Evolutionary conservation across 257 asterid genomes (phyloP), one percentile per base, ranked within the genome.

Genomic region (Solanum piurae): DNA sequence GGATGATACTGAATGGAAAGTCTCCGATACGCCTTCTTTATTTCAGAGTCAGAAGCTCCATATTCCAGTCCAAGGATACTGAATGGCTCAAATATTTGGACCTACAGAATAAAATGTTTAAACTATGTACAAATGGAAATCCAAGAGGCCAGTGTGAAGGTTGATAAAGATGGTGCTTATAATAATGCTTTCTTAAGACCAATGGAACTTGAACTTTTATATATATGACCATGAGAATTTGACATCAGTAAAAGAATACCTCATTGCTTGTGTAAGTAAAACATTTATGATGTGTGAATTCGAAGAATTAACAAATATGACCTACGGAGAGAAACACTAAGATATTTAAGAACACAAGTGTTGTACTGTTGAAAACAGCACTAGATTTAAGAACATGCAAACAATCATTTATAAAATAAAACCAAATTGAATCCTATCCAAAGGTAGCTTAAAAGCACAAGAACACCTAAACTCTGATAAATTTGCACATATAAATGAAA

Each of bases 1-100:
- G 99, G 99, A 89, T 97, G 99, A 94, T 95, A 97, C 80, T 94
- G 93, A 91, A 97, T 92, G 88, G 99, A 97, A 89, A 96, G 96
- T 89, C 94, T 97, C 94, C 99, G 94, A 86, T 97, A 97, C 34
- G 99, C 99, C 92, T 96, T 97, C 94, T 97, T 97, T 91, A 96
- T 97, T 88, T 96, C 99, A 79, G 96, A 91, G 86, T 96, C 99
- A 71, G 99, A 95, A 85, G 92, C 98, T 89, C 98, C 99, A 71
- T 94, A 88, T 87, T 94, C 98, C 90, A 97, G 92, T 88, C 98
- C 99, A 91, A 97, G 98, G 91, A 97, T 97, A 90, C 93, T 92
- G 92, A 96, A 97, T 44, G 99, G 99, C 92, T 97, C 99, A 88
- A 97, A 97, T 75, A 95, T 89, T 91, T 96, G 91, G 86, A 92